Evolutionary conservation across 352 stramenopile genomes (phyloP).

Genomic region (Globisporangium paroecandrum): DNA sequence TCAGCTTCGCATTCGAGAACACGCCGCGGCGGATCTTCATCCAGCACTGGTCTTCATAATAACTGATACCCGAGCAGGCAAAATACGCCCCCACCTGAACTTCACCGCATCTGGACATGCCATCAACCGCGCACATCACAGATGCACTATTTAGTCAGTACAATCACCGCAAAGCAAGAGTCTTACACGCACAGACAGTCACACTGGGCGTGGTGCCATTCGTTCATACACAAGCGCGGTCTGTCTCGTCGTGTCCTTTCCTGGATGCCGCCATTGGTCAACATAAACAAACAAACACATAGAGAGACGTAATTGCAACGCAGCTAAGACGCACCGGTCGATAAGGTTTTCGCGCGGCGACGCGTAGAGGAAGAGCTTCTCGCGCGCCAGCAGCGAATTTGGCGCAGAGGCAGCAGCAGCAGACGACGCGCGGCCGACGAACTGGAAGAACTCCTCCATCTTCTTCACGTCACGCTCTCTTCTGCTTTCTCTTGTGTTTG

Average conservation of each 20-base stretch:
- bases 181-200: neutral
- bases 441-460: constrained; percentile 80
- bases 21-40: constrained; percentile 73
- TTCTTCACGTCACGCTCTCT: neutral
- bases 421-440: constrained; percentile 32
- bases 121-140: neutral
- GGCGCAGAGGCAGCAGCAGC: constrained; percentile 13
- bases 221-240: neutral
- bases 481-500: neutral
- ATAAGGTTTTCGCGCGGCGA: constrained; percentile 55
- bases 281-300: too few species aligned
- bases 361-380: constrained; percentile 63
- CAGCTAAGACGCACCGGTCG: constrained; percentile 30
- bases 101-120: constrained; percentile 37
- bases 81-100: constrained; percentile 66
- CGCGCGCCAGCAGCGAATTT: constrained; percentile 27
- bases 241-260: neutral
- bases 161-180: neutral
- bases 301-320: neutral
- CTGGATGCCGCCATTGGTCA: neutral
- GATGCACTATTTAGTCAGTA: neutral
- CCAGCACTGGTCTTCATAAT: constrained; percentile 63
- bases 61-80: constrained; percentile 47
- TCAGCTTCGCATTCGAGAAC: constrained; percentile 69
- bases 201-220: neutral